Evolutionary conservation across 495 filamentous ascomycete genomes (phyloP).

Genomic region (Staphylotrichum tortipilum): DNA sequence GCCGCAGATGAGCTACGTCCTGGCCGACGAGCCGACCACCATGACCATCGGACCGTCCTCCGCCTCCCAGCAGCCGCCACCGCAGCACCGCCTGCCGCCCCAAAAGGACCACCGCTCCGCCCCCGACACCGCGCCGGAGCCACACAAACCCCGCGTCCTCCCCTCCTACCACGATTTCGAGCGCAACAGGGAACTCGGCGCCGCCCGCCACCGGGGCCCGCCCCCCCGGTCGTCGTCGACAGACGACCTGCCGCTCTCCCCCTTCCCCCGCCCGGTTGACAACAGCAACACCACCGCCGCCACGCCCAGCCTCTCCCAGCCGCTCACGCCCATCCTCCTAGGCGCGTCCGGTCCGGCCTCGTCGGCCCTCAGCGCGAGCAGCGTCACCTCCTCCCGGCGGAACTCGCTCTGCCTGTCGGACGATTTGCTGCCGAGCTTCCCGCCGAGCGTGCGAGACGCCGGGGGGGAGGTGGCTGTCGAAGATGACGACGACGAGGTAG

Average conservation of each 20-base stretch:
- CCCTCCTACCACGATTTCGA: constrained; percentile 6
- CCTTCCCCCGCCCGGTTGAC: constrained; percentile 2
- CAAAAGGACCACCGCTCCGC: constrained; percentile 23
- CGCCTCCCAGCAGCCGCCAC: not conserved
- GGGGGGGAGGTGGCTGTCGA: constrained; percentile 5
- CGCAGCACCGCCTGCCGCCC: constrained; percentile 13
- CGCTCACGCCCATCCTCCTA: constrained; percentile 48
- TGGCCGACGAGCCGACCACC: constrained; percentile 46
- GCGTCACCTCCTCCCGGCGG: constrained; percentile 47
- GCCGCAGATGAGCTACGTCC: constrained; percentile 48
- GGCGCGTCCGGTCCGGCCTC: constrained; percentile 44
- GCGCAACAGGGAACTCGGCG: not conserved
- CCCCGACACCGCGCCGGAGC: not conserved
- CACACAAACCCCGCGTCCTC: not conserved
- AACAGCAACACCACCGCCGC: no score
- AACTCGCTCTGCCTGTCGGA: constrained; percentile 47
- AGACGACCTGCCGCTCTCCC: not conserved
- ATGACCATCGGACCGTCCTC: constrained; percentile 39
- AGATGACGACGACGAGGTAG: constrained; percentile 30
- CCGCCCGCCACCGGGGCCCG: constrained; percentile 1
- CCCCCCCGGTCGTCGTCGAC: not conserved
- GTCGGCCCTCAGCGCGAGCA: constrained; percentile 39
- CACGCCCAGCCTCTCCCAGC: constrained; percentile 28
- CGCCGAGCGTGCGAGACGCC: constrained; percentile 19
- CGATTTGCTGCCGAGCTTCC: constrained; percentile 43